Conservation (phyloP, 768 basidiomycete species). For the Auriscalpium orientale region DNA sequence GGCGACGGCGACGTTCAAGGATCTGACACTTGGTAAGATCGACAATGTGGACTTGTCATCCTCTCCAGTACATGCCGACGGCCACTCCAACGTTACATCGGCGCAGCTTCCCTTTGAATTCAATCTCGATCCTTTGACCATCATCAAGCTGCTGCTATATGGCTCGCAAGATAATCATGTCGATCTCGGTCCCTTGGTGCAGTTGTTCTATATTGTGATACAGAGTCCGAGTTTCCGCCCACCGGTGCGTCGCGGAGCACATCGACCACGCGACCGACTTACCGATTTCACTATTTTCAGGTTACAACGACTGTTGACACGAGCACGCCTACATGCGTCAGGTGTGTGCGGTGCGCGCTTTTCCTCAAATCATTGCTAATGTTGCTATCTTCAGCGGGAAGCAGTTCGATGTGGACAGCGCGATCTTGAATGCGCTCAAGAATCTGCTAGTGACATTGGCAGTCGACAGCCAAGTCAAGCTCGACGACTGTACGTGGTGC, state of each 20-base stretch:
- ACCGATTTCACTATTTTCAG: slow-evolving; percentile 22
- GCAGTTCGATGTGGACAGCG: slow-evolving; percentile 53
- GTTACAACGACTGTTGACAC: slow-evolving; percentile 49
- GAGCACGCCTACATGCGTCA: slow-evolving; percentile 47
- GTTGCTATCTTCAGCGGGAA: slow-evolving; percentile 38
- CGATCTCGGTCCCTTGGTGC: slow-evolving; percentile 50
- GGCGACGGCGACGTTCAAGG: slow-evolving; percentile 48
- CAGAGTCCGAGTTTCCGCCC: slow-evolving; percentile 44
- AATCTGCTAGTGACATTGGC: slow-evolving; percentile 51
- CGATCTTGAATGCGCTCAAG: slow-evolving; percentile 56
- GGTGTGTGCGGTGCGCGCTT: slow-evolving; percentile 25
- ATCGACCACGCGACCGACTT: no score
- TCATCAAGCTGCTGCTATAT: slow-evolving; percentile 46
- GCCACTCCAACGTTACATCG: slow-evolving; percentile 53
- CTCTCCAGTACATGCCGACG: slow-evolving; percentile 49
- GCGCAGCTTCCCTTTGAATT: slow-evolving; percentile 50
- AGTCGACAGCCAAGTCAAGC: slow-evolving; percentile 43
- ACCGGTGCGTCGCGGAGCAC: slow-evolving; percentile 30
- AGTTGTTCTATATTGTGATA: slow-evolving; percentile 47
- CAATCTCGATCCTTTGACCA: slow-evolving; percentile 54
- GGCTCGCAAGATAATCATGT: slow-evolving; percentile 48
- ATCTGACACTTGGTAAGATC: slow-evolving; percentile 51
- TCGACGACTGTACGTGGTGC: slow-evolving; percentile 55
- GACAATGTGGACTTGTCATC: slow-evolving; percentile 46
- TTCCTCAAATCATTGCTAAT: background rate